Base-by-base conservation (phyloP, 192 early-diverging fungal genomes). In the Backusella australiensis region DNA sequence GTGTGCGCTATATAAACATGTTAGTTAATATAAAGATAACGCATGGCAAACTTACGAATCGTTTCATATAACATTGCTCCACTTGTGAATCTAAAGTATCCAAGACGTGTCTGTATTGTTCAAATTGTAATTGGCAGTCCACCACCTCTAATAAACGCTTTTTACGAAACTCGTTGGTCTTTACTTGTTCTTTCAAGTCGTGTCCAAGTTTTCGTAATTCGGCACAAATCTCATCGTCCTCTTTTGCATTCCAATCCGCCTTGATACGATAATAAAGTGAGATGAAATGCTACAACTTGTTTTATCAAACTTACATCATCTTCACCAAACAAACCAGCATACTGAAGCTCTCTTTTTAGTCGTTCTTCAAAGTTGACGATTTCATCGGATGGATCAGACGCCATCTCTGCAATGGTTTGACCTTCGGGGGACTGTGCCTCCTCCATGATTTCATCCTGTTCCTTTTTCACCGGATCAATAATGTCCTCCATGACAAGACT, bases 21-120 rank as follows among this genome's bases (percentile, higher is more conserved):
- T 32, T 32, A 32, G 2, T 32, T 32, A 32, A 32, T 32, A 32
- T 32, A 32, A 32, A 32, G 32, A 32, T 32, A 32, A 3, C 32
- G 32, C 76, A 59, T 52, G 32, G 21, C 34, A 41, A 14, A 88
- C 89, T 81, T 86, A 96, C 93, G 82, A 95, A 94, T 69, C 97
- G 88, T 80, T 95, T 95, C 29, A 92, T 82, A 79, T 95, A 99
- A 75, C 92, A 89, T 79, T 91, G 89, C 76, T 97, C 96, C 17
- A 99, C 92, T 77, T 94, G 93, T 81, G 91, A 94, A 78, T 98
- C 96, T 38, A 96, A 83, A 69, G 96, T 94, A 73, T 97, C 96
- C 70, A 97, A 83, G 21, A 98, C 92, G 21, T 90, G 87, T 34
- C 90, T 91, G 84, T 96, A 99, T 81, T 99, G 93, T 79, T 98